A percentile compares a stretch with the other conserved stretches of the same genome.
Conservation (phyloP, 2,329 filamentous ascomycete genomes). For the Thermoascus crustaceus region DNA sequence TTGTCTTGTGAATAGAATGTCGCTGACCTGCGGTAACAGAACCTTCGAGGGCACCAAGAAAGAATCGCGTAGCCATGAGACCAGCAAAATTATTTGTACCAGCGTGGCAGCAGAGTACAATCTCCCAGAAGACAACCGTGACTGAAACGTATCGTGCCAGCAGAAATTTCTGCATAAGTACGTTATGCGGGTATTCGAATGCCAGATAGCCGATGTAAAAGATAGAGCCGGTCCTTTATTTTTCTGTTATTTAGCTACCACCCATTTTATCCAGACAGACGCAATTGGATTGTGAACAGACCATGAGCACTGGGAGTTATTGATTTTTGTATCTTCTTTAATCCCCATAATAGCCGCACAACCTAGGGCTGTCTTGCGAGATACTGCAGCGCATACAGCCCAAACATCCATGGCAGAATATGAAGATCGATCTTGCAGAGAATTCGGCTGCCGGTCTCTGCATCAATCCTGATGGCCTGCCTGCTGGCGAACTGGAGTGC, state of each 20-base stretch:
- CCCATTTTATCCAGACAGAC: too few relatives aligned
- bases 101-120: background rate
- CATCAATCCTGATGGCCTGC: background rate
- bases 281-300: too few relatives aligned
- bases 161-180: background rate
- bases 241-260: too few relatives aligned
- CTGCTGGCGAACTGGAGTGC: background rate
- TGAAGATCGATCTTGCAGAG: background rate
- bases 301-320: slow-evolving; percentile 7
- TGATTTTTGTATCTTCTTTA: slow-evolving; percentile 9
- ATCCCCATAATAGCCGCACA: slow-evolving; percentile 22
- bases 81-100: background rate
- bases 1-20: too few relatives aligned
- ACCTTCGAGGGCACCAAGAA: background rate
- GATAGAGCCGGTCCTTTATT: slow-evolving; percentile 2
- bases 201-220: slow-evolving; percentile 13
- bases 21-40: background rate
- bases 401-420: background rate
- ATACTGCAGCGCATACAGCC: slow-evolving; percentile 13
- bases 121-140: background rate
- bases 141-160: background rate
- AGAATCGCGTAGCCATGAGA: background rate
- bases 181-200: slow-evolving; percentile 17
- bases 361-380: slow-evolving; percentile 20
- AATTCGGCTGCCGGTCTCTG: background rate